Evolutionary conservation across 192 early-diverging fungal species (phyloP).

Genomic region (Linnemannia schmuckeri): DNA sequence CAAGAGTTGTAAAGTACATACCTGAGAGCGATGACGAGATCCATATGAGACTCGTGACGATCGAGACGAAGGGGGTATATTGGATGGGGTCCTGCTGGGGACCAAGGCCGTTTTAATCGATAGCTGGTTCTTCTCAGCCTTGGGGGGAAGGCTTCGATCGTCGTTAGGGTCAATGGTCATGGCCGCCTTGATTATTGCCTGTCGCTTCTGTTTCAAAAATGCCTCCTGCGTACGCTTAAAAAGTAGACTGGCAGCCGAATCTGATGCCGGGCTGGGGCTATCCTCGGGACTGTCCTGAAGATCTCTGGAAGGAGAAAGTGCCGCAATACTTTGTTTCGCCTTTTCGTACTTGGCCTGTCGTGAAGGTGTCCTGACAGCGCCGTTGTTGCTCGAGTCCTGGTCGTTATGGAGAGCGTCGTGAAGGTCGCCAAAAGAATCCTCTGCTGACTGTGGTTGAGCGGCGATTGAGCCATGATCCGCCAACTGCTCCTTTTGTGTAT

Average conservation of each 20-base stretch:
- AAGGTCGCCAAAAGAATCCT: constrained; percentile 29
- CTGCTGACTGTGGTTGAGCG: constrained; percentile 12
- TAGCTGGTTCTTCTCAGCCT: not conserved
- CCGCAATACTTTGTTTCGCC: constrained; percentile 28
- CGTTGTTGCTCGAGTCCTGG: constrained; percentile 14
- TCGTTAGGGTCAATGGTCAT: constrained; percentile 28
- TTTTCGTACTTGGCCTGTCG: constrained; percentile 28
- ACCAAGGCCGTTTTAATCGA: not conserved
- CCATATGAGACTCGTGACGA: constrained; percentile 32
- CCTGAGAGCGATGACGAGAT: constrained; percentile 43
- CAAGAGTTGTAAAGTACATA: not conserved
- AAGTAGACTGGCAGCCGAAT: not conserved
- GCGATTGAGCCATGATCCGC: constrained; percentile 12
- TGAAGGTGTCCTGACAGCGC: not conserved
- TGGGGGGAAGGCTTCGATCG: constrained; percentile 21
- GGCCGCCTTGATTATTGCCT: constrained; percentile 20
- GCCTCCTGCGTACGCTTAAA: constrained; percentile 31
- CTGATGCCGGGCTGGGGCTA: not conserved
- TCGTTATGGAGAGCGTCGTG: constrained; percentile 30
- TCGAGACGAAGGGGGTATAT: constrained; percentile 15
- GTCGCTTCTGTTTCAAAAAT: constrained; percentile 14
- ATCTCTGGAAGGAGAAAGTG: constrained; percentile 14
- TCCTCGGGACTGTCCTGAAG: not conserved
- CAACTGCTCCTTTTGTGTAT: constrained; percentile 8
- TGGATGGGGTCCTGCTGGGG: constrained; percentile 4